Base-by-base conservation (phyloP, 2,329 filamentous ascomycete species). In the Penicillium olsonii region DNA sequence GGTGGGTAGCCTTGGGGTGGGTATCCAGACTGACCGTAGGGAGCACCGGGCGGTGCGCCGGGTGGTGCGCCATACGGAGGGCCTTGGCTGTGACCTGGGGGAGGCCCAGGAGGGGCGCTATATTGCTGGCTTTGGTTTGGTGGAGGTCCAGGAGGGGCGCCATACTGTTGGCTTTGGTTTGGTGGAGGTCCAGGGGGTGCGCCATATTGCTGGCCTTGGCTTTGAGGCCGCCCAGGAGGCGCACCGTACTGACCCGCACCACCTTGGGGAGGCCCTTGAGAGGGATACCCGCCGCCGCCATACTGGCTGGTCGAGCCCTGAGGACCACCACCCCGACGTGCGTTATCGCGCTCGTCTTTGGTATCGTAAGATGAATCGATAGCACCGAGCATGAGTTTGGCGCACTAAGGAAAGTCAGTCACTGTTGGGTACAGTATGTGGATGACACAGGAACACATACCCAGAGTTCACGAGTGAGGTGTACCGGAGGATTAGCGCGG, bases 331-430 rank as follows among this genome's bases (percentile, higher is more conserved):
- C 59, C 65, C 33, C 53, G 52, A 19, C 67, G 67, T 19, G 67
- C 68, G 54, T 72, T 72, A 5, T 68, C 66, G 66, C 83, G 82
- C 68, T 87, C 84, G 55, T 87, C 84, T 66, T 86, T 84, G 59
- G 76, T 78, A 56, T 87, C 84, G 57, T 87, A 87, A 17, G 81
- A 83, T 19, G 78, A 74, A 61, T 87, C 84, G 62, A 87, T 85
- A 31, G 83, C 80, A 52, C 84, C 84, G 20, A 87, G 79, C 42
- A 87, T 80, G 50, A 87, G 75, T 69, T 87, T 87, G 55, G 84
- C 77, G 60, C 84, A 76, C 74, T 76, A 44, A 12, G 20, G 8
- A 14, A 14, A 20, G 45, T 65, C 50, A 66, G 59, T 45, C 8
- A 17, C n/a, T 12, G 9, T 27, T n/a, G 8, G 11, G 34, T 12